A percentile compares a stretch with the other conserved stretches of the same genome.
Evolutionary conservation across 2,329 filamentous ascomycete genomes (phyloP).

Genomic region (Paradendryphiella salina): DNA sequence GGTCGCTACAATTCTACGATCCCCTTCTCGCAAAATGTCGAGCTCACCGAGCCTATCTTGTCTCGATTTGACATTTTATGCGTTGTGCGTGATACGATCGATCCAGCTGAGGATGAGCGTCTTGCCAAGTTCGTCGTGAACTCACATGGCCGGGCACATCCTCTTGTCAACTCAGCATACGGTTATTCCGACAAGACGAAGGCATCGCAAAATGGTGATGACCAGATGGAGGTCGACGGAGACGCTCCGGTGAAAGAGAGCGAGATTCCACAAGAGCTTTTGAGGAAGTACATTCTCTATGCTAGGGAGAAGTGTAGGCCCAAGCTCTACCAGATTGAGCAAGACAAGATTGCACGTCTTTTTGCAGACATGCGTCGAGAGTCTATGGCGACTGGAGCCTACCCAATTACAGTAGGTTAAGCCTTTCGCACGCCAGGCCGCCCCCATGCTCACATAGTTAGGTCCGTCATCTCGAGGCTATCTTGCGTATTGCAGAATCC

Average conservation of each 20-base stretch:
- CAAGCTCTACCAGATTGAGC: slow-evolving; percentile 95
- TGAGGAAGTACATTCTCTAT: slow-evolving; percentile 96
- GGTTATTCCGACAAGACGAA: slow-evolving; percentile 33
- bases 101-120: slow-evolving; percentile 88
- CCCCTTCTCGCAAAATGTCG: slow-evolving; percentile 93
- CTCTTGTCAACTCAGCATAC: slow-evolving; percentile 51
- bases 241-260: slow-evolving; percentile 61
- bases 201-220: slow-evolving; percentile 41
- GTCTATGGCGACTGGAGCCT: slow-evolving; percentile 89
- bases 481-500: slow-evolving; percentile 90
- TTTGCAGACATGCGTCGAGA: slow-evolving; percentile 97
- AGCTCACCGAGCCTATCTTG: slow-evolving; percentile 94
- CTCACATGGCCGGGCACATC: slow-evolving; percentile 89
- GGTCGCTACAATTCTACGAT: slow-evolving; percentile 96
- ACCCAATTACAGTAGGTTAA: slow-evolving; percentile 86
- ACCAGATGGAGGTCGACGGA: slow-evolving; percentile 55
- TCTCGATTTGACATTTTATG: slow-evolving; percentile 98
- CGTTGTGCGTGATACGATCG: slow-evolving; percentile 93
- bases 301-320: slow-evolving; percentile 85
- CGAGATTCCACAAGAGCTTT: slow-evolving; percentile 84
- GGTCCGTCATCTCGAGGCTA: slow-evolving; percentile 96
- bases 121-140: slow-evolving; percentile 93
- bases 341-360: slow-evolving; percentile 91
- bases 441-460: slow-evolving; percentile 47
- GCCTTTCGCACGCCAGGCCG: neutral